Percentiles rank a stretch among this genome's conserved stretches.
phyloP scores from a whole-genome alignment of 1,139 yeast species.

The Ogataea hybrid region DNA sequence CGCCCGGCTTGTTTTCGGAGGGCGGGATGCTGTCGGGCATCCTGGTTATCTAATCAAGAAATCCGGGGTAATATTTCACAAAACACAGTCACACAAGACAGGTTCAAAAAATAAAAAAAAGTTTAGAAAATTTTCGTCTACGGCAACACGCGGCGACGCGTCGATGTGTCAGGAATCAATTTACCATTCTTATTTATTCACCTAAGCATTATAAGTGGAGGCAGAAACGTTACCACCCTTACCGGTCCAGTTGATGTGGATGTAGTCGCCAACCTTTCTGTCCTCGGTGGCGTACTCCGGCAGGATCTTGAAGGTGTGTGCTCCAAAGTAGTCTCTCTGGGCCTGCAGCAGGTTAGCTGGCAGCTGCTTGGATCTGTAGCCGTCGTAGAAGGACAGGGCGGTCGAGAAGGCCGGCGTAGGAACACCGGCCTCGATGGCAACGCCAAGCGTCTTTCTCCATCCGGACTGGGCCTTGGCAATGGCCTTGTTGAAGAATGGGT shows the following conservation, averaged over 20 bases:
- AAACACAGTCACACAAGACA: constrained; percentile 29
- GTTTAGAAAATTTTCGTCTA: not conserved
- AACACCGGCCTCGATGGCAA: constrained; percentile 81
- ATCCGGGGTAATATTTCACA: constrained; percentile 23
- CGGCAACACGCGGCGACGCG: not conserved
- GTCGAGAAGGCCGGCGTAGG: constrained; percentile 98
- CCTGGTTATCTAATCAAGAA: constrained; percentile 20
- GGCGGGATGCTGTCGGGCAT: constrained; percentile 16
- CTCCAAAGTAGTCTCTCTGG: constrained; percentile 99
- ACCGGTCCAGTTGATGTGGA: constrained; percentile 99
- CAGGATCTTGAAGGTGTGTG: constrained; percentile 96
- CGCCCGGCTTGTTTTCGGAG: constrained; percentile 3
- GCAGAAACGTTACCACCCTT: constrained; percentile 98
- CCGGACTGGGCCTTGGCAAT: constrained; percentile 91
- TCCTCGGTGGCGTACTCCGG: constrained; percentile 78
- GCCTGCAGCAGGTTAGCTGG: constrained; percentile 99
- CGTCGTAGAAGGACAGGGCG: constrained; percentile 97
- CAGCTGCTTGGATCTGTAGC: constrained; percentile 92
- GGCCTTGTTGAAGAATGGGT: constrained; percentile 91
- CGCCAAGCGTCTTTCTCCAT: constrained; percentile 87
- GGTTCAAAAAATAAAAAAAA: constrained; percentile 13
- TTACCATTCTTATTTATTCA: not conserved
- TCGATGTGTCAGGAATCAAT: constrained; percentile 4
- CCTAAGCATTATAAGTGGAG: constrained; percentile 86
- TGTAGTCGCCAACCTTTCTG: constrained; percentile 77